These are phyloP conservation scores for Porphyrellus cyaneotinctus DNA, from an alignment of 768 basidiomycete species.

Conservation along the genomic window DNA sequence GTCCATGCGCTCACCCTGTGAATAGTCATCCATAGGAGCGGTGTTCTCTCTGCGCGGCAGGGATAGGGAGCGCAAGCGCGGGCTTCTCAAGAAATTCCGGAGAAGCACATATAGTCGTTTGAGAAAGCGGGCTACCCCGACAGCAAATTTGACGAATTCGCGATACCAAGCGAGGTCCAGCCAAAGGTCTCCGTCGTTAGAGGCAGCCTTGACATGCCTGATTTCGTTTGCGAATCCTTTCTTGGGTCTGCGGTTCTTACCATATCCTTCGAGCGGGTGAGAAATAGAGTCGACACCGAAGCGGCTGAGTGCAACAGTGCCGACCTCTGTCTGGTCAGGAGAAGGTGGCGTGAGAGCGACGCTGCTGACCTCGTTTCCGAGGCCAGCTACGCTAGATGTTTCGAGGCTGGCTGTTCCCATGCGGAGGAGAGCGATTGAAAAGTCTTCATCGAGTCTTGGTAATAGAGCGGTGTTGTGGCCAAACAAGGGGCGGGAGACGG, in stretches of 20 bases:
- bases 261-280: constrained; percentile 25
- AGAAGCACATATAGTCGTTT: constrained; percentile 17
- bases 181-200: constrained; percentile 37
- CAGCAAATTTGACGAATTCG: constrained; percentile 35
- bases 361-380: constrained; percentile 69
- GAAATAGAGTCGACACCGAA: constrained; percentile 40
- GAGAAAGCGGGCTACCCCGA: constrained; percentile 28
- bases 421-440: constrained; percentile 64
- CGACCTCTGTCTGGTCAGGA: constrained; percentile 21
- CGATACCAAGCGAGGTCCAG: constrained; percentile 39
- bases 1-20: constrained; percentile 15
- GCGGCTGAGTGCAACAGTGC: constrained; percentile 39
- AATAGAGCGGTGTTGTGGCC: constrained; percentile 41
- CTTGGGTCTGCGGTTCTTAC: constrained; percentile 20
- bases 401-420: constrained; percentile 74
- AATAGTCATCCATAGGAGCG: constrained; percentile 3
- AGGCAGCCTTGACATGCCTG: constrained; percentile 35
- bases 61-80: constrained; percentile 5
- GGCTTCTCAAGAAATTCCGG: constrained; percentile 17
- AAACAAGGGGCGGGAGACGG: constrained; percentile 56
- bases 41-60: constrained; percentile 7
- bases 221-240: constrained; percentile 52
- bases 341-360: constrained; percentile 31
- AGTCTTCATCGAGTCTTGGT: constrained; percentile 67
- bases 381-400: constrained; percentile 64